phyloP scores from a whole-genome alignment of 2,329 filamentous ascomycete genomes.

The Podosphaera xanthii region DNA sequence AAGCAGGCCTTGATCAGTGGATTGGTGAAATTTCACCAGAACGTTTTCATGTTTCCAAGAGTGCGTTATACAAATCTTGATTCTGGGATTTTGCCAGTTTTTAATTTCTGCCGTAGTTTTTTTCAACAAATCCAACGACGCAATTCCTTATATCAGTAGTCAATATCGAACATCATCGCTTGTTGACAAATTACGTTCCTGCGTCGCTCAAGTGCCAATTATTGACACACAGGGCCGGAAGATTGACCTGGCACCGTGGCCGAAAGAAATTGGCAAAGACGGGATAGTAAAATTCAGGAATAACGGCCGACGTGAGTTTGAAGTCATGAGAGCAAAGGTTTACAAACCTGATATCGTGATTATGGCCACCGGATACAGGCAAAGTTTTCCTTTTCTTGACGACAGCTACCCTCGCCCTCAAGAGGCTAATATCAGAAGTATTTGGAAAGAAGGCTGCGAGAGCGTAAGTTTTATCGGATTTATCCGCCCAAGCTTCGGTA shows the following conservation, averaged over 20 bases:
- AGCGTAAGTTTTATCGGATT: constrained; percentile 25
- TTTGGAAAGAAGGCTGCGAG: constrained; percentile 23
- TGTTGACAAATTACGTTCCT: constrained; percentile 18
- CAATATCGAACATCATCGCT: constrained; percentile 17
- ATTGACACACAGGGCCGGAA: constrained; percentile 18
- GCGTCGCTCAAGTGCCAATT: constrained; percentile 20
- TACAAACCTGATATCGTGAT: constrained; percentile 23
- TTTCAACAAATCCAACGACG: constrained; percentile 20
- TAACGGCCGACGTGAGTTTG: constrained; percentile 13
- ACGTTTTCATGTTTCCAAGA: constrained; percentile 4
- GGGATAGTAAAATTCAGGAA: constrained; percentile 19
- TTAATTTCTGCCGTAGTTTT: constrained; percentile 2
- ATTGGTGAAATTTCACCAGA: constrained; percentile 5
- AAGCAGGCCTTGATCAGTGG: constrained; percentile 6
- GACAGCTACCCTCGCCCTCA: constrained; percentile 21
- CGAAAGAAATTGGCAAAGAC: constrained; percentile 17
- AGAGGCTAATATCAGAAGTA: constrained; percentile 27
- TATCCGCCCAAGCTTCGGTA: constrained; percentile 22
- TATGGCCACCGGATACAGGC: constrained; percentile 24
- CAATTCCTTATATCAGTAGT: constrained; percentile 22
- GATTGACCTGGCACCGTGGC: constrained; percentile 25
- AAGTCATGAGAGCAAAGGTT: constrained; percentile 9
- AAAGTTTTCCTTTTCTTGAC: constrained; percentile 21
- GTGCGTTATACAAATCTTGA: neutral
- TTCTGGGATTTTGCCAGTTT: neutral